Evolutionary conservation across 176 grass and related monocot species (phyloP), one percentile per base, ranked within the genome.

Genomic region (Triticum timopheevii): DNA sequence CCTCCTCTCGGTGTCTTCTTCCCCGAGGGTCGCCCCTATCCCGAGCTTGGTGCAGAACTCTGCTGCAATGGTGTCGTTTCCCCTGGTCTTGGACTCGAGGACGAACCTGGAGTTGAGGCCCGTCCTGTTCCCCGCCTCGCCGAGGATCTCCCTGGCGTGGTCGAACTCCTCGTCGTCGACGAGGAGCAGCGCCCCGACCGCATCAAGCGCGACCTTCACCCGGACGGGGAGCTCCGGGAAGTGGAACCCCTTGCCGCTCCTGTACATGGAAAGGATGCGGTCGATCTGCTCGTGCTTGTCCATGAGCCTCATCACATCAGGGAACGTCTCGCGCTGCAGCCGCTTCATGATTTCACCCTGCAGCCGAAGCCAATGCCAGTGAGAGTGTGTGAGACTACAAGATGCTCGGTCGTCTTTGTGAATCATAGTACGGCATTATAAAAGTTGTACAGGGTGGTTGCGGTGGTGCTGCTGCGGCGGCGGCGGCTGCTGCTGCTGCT

Each of bases 271-370:
- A 19, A 96, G 20, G 28, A 96, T 50, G 50, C 76, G 83, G 4
- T 96, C 92, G 38, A 96, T 87, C 31, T 94, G 90, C 19, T 96
- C 94, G 17, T 94, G 91, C 25, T 62, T 89, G 6, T 96, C 94
- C 84, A 84, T 68, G 33, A 92, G 62, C 75, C 89, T 92, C 82
- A 90, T 84, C 9, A 96, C 84, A 25, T 96, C 94, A 3, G 84
- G 80, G 30, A 96, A 82, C 8, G 87, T 90, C 47, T 96, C 92
- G 13, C 82, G 83, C 65, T 96, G 91, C 79, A 96, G 4, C 13
- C 89, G 89, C 87, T 96, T 92, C 92, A 96, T 87, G 61, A 96
- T 92, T 4, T 88, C 89, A 22, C 56, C 83, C 94, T 96, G 85
- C 65, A 69, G 67, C 63, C 17, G 52, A 31, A 52, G 64, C 10